These are phyloP conservation scores for Sporothrix inflata DNA, from an alignment of 2,329 filamentous ascomycete species.

Conservation along the genomic window DNA sequence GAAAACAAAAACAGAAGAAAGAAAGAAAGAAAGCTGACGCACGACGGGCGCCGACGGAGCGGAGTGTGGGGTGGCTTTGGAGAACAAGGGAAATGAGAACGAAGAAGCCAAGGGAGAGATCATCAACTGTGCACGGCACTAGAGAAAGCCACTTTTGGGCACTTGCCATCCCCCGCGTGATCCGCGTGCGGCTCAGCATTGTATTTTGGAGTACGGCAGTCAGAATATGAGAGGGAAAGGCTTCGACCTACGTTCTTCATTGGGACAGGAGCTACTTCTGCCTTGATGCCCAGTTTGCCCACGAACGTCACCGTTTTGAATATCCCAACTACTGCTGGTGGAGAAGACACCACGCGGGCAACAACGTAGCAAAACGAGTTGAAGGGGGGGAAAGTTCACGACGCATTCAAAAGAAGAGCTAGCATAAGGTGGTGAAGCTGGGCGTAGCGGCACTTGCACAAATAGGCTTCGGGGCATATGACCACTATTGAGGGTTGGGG, in stretches of 20 bases:
- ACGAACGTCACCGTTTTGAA: background rate
- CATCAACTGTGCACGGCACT: background rate
- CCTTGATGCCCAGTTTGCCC: no score
- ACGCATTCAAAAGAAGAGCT: background rate
- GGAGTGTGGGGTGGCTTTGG: background rate
- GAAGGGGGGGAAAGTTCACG: background rate
- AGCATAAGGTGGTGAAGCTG: background rate
- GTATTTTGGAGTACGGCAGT: background rate
- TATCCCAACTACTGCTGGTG: no score
- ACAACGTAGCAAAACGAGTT: background rate
- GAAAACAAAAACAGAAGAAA: background rate
- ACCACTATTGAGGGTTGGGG: background rate
- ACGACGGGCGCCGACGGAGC: background rate
- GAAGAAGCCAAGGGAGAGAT: background rate
- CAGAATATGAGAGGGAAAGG: background rate
- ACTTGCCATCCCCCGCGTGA: background rate
- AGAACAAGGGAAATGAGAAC: background rate
- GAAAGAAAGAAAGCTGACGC: background rate
- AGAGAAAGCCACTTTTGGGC: background rate
- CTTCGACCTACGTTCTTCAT: no score
- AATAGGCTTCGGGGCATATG: background rate
- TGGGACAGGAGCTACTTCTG: no score
- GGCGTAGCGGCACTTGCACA: background rate
- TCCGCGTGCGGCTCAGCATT: slow-evolving; percentile 2
- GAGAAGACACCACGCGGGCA: background rate